Percentiles rank a stretch among this genome's conserved stretches.
Evolutionary conservation across 2,329 filamentous ascomycete species (phyloP).

Genomic region (Waltergamsia citrina): DNA sequence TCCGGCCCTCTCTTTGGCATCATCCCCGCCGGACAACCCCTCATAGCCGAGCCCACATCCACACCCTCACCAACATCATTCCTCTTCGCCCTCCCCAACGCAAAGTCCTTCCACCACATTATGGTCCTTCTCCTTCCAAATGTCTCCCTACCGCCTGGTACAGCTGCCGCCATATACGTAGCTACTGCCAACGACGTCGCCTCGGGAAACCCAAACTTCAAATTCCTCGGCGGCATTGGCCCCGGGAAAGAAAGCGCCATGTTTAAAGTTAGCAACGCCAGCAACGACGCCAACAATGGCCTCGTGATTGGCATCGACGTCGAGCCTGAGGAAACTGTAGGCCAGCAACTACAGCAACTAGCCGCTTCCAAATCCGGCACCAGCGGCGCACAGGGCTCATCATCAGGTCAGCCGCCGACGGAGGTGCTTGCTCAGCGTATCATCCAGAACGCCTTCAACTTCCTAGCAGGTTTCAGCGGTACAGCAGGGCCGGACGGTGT

Average conservation of each 20-base stretch:
- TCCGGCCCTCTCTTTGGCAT: slow-evolving; percentile 45
- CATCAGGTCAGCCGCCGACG: slow-evolving; percentile 44
- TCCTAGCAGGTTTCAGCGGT: slow-evolving; percentile 77
- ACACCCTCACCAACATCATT: slow-evolving; percentile 44
- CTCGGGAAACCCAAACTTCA: slow-evolving; percentile 49
- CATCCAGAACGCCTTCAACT: slow-evolving; percentile 96
- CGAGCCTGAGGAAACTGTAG: slow-evolving; percentile 66
- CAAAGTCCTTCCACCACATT: slow-evolving; percentile 63
- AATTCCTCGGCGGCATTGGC: slow-evolving; percentile 80
- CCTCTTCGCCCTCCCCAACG: slow-evolving; percentile 40
- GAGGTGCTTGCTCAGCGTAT: slow-evolving; percentile 82
- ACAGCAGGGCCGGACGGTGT: slow-evolving; percentile 50
- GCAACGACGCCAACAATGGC: slow-evolving; percentile 18
- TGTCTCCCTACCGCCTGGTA: slow-evolving; percentile 59
- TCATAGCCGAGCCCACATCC: slow-evolving; percentile 45
- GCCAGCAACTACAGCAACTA: slow-evolving; percentile 55
- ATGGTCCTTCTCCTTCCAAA: slow-evolving; percentile 84
- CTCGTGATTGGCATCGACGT: slow-evolving; percentile 75
- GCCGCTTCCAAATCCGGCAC: slow-evolving; percentile 17
- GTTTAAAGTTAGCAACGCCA: slow-evolving; percentile 54
- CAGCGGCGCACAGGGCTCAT: slow-evolving; percentile 8
- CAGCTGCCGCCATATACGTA: slow-evolving; percentile 85
- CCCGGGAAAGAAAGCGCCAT: slow-evolving; percentile 87
- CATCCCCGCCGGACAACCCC: slow-evolving; percentile 49
- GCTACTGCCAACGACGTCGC: slow-evolving; percentile 40